Base-by-base conservation (phyloP, 2,329 filamentous ascomycete species). In the Phialophora chinensis region DNA sequence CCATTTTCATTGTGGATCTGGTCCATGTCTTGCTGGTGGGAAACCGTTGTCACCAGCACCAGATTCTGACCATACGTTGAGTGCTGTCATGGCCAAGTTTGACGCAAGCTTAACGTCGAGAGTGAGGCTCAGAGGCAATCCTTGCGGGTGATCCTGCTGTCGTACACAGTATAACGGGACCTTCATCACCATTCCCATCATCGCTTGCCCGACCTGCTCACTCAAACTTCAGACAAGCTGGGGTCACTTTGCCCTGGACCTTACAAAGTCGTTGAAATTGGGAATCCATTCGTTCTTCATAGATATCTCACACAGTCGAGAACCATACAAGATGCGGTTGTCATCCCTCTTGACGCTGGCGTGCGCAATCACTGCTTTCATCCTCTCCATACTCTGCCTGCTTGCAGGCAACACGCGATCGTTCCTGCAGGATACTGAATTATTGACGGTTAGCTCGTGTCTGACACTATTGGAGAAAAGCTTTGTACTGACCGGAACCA, bases 341-440 rank as follows among this genome's bases (percentile, higher is more conserved):
- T 72, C 78, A 35, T 81, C 82, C 14, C 69, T 86, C 23, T 71
- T 87, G n/a, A 85, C 85, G 6, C 74, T 82, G 50, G 71, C 83
- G 52, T 81, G 83, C 68, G 81, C 83, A 67, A 79, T 84, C 27
- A 82, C 80, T 33, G 85, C 86, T 3, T 83, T 88, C 49, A 80
- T 88, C 23, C 81, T 90, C 52, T 82, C 82, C 20, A 82, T 89
- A 71, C 79, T 89, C 8, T 87, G 84, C 73, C 79, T 90, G 66
- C 88, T 88, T 71, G 87, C 87, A 1, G 87, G 87, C 44, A 81
- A 83, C 44, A 86, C 85, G 72, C 79, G 78, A 60, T 79, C 78
- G 17, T 83, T 88, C 71, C 82, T 90, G 76, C 82, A 87, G 68
- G 79, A 84, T 62, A 86, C 84, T 66, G 79, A 86, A 65, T 77